Conservation (phyloP, 2,329 filamentous ascomycete genomes). For the Tolypocladium amazonense region DNA sequence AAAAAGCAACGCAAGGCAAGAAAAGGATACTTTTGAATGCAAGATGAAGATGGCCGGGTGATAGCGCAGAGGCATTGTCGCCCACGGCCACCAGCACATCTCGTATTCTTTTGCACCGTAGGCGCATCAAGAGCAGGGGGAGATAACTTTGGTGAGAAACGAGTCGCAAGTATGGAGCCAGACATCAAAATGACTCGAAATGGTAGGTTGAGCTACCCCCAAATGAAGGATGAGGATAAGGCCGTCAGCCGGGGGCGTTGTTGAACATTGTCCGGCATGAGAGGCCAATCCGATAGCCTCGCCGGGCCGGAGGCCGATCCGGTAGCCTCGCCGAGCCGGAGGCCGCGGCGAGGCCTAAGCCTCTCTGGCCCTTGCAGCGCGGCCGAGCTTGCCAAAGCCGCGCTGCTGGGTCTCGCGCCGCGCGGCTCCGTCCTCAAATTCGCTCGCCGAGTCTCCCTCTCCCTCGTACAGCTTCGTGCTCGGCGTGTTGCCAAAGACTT, state of each 20-base stretch:
- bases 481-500: slow-evolving; percentile 41
- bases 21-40: slow-evolving; percentile 3
- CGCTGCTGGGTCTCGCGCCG: slow-evolving; percentile 46
- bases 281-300: not conserved
- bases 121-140: not conserved
- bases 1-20: slow-evolving; percentile 13
- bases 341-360: not conserved
- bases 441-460: slow-evolving; percentile 28
- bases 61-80: slow-evolving; percentile 4
- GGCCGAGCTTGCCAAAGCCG: slow-evolving; percentile 38
- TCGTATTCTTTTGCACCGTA: not conserved
- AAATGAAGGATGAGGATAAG: slow-evolving; percentile 4
- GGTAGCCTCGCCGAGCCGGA: too few species aligned
- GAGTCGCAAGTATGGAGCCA: not conserved
- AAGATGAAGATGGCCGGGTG: slow-evolving; percentile 1
- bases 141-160: not conserved
- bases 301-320: too few species aligned
- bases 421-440: slow-evolving; percentile 50
- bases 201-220: slow-evolving; percentile 27
- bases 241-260: slow-evolving; percentile 6
- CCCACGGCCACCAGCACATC: not conserved
- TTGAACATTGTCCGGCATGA: slow-evolving; percentile 16
- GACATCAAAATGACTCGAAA: slow-evolving; percentile 5
- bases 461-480: slow-evolving; percentile 31
- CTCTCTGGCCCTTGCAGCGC: slow-evolving; percentile 17